Evolutionary conservation across 768 basidiomycete species (phyloP), one percentile per base, ranked within the genome.

Genomic region (Trametes villosa): DNA sequence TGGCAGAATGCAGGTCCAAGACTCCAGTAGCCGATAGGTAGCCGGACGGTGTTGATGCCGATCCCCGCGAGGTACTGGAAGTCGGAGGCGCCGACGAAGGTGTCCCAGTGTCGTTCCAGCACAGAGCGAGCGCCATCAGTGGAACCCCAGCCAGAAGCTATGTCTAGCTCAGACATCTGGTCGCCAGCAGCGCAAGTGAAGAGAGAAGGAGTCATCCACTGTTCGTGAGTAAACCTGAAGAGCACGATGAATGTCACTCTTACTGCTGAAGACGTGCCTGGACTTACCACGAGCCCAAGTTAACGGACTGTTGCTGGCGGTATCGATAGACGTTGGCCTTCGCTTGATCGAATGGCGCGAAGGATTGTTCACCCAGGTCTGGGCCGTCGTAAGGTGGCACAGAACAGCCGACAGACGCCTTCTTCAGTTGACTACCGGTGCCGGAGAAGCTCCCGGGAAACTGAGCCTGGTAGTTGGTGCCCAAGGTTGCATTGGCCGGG

Each of bases 21-120:
- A 52, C 65, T 73, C 81, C 81, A 84, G 65, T 80, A 80, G 36
- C 87, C 77, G 49, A 86, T 83, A 8, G 82, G 81, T 41, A 82
- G 78, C 29, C 88, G 78, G 38, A 88, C 83, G 24, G 83, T 78
- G 62, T 88, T 88, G 69, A 88, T 79, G 1, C 86, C 86, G 15
- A 78, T 75, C 30, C 74, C 71, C 0, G 77, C 77, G 20, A 92
- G 78, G 78, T 86, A 89, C 4, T 75, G 70, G 77, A 87, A 88
- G 70, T 93, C 91, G 1, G 76, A 71, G 42, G 87, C 81, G 8
- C 74, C 79, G 60, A 93, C 82, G 81, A 86, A 92, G 0, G 75
- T 80, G 70, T 91, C 86, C 89, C 90, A 92, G 72, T 92, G 91
- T 9, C 74, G 70, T 69, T 92, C 87, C 26, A 92, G 70, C 3